Conservation (phyloP, 2,329 filamentous ascomycete genomes). For the Fusarium coffeatum region DNA sequence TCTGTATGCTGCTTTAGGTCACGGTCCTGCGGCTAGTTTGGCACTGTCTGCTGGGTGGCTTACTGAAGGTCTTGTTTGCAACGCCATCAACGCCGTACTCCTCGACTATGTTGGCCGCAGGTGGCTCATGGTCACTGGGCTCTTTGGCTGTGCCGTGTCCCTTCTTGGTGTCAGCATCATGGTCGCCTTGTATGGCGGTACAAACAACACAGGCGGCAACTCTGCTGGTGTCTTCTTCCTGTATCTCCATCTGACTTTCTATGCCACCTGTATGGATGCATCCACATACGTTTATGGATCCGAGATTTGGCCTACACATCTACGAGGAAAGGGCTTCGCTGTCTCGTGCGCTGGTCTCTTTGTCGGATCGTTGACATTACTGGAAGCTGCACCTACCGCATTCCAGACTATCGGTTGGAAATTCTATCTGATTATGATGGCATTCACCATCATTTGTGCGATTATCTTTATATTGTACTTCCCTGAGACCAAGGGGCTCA, state of each 20-base stretch:
- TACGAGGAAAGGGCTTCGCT: background rate
- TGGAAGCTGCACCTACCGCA: background rate
- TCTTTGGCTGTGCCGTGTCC: background rate
- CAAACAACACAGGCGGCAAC: background rate
- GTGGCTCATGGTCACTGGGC: background rate
- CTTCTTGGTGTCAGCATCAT: background rate
- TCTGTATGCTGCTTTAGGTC: background rate
- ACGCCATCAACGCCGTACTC: background rate
- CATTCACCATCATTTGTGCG: background rate
- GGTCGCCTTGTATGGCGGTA: background rate
- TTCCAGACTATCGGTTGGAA: background rate
- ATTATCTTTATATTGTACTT: background rate
- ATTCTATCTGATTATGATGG: slow-evolving; percentile 1
- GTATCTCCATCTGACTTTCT: background rate
- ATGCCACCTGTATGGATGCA: slow-evolving; percentile 3
- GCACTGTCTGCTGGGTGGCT: background rate
- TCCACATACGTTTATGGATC: background rate
- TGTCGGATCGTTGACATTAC: background rate
- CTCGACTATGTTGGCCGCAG: slow-evolving; percentile 1
- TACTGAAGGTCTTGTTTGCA: slow-evolving; percentile 6
- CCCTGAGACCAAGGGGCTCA: background rate
- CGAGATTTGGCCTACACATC: slow-evolving; percentile 1
- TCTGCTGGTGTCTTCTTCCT: background rate
- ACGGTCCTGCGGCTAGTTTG: background rate
- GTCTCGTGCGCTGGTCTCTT: background rate